Evolutionary conservation across 495 filamentous ascomycete species (phyloP), one percentile per base, ranked within the genome.

Genomic region (Aspergillus campestris): DNA sequence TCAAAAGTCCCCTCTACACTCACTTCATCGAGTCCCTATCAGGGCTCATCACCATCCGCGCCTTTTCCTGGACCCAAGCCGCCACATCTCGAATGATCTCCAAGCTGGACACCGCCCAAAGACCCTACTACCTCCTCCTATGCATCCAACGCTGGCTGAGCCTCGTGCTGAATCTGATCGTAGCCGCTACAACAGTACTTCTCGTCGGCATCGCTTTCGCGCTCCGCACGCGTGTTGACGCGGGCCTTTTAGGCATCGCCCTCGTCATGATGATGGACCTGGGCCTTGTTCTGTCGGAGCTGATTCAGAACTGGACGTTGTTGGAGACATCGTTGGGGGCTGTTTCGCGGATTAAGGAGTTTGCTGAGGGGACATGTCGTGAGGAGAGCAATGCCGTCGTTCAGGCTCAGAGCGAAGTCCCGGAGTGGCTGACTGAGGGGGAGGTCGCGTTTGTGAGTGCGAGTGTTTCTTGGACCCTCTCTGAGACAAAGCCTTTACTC

Each of bases 361-460:
- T 76, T 42, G 56, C 60, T 3, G 45, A 49, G 27, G 45, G 56
- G 8, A 72, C 65, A 0, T 47, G 47, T 0, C 37, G 15, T 11
- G 57, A 58, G 18, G 61, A 60, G 6, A 42, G 24, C 13, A 39
- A 51, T 6, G 52, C 58, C 37, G 49, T 43, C 7, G 24, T 46
- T 18, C 14, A 51, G 34, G 12, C 15, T 7, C 11, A 49, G 2
- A 18, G 41, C 9, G 45, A 51, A 15, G 29, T 34, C 9, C 18
- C 56, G 1, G 48, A 62, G 27, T 96, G 89, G 89, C 89, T 87
- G 6, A 78, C 75, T 40, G 62, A 82, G 45, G 90, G 90, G 8
- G 72, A 77, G 3, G 84, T 94, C 13, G 74, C 84, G 48, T 94
- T 95, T 55, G 74, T 81, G 43, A 72, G 80, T 43, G 52, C 48